These are phyloP conservation scores for Tinospora cordifolia DNA, from an alignment of 164 flowering plant species.

Conservation along the genomic window DNA sequence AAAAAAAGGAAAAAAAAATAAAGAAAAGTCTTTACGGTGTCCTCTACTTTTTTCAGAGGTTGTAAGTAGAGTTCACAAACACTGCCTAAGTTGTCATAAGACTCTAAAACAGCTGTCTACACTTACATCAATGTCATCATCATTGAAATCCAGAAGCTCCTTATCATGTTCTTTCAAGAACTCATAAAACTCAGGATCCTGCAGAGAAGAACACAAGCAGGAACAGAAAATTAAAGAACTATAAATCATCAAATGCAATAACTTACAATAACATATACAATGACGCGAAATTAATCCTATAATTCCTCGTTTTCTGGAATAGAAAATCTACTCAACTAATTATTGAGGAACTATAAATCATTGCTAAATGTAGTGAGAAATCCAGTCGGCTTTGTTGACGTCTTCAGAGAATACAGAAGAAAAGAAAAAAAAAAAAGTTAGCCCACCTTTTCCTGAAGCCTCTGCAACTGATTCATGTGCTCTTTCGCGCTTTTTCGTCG, in stretches of 20 bases:
- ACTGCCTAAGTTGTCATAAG: too few relatives aligned
- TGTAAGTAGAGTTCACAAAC: too few relatives aligned
- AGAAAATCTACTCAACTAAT: too few relatives aligned
- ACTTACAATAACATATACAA: neutral
- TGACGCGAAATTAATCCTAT: too few relatives aligned
- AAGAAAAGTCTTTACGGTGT: too few relatives aligned
- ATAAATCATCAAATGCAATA: neutral
- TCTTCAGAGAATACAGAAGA: too few relatives aligned
- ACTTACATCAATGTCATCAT: constrained; percentile 62
- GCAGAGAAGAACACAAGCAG: constrained; percentile 16
- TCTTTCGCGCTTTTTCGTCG: constrained; percentile 28
- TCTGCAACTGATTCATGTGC: constrained; percentile 45
- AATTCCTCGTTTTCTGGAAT: too few relatives aligned
- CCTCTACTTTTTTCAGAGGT: too few relatives aligned
- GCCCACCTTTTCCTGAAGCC: constrained; percentile 52
- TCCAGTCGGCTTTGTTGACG: too few relatives aligned
- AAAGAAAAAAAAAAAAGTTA: neutral
- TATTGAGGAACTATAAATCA: too few relatives aligned
- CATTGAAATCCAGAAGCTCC: constrained; percentile 74
- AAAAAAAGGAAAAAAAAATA: too few relatives aligned
- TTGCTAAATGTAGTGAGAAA: too few relatives aligned
- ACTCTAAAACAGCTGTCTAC: neutral
- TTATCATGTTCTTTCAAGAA: constrained; percentile 73
- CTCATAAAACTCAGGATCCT: constrained; percentile 86
- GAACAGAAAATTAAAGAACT: constrained; percentile 1